These are phyloP conservation scores for Gracilaria vermiculophylla DNA, from an alignment of 23 red algal genomes.

Conservation along the genomic window DNA sequence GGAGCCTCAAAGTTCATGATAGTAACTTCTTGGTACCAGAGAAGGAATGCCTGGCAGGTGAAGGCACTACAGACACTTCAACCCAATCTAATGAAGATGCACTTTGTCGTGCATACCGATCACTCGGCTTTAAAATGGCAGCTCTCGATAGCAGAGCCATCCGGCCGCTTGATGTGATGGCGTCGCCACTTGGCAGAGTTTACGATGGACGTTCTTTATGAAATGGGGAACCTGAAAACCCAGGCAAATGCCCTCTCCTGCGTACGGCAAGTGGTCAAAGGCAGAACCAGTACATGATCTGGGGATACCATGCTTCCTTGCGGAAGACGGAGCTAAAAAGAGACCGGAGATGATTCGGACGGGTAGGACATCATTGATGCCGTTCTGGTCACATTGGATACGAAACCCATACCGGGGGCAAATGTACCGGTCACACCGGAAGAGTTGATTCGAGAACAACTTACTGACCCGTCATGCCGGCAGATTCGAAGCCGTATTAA, in stretches of 20 bases:
- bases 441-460: slow-evolving; percentile 23
- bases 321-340: too few species aligned
- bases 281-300: not conserved
- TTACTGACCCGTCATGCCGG: not conserved
- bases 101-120: not conserved
- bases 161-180: not conserved
- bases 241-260: not conserved
- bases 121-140: not conserved
- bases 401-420: too few species aligned
- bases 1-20: not conserved
- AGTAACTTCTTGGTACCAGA: not conserved
- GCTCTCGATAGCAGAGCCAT: not conserved
- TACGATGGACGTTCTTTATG: not conserved
- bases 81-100: not conserved
- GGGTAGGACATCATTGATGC: too few species aligned
- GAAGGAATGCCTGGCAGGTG: not conserved
- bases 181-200: not conserved
- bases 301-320: not conserved
- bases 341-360: too few species aligned
- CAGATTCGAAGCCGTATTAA: not conserved
- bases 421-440: not conserved
- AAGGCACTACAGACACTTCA: not conserved
- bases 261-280: too few species aligned
- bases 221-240: not conserved
- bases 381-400: too few species aligned